A percentile compares a stretch with the other conserved stretches of the same genome.
phyloP scores from a whole-genome alignment of 495 filamentous ascomycete species.

The Rostrohypoxylon terebratum region DNA sequence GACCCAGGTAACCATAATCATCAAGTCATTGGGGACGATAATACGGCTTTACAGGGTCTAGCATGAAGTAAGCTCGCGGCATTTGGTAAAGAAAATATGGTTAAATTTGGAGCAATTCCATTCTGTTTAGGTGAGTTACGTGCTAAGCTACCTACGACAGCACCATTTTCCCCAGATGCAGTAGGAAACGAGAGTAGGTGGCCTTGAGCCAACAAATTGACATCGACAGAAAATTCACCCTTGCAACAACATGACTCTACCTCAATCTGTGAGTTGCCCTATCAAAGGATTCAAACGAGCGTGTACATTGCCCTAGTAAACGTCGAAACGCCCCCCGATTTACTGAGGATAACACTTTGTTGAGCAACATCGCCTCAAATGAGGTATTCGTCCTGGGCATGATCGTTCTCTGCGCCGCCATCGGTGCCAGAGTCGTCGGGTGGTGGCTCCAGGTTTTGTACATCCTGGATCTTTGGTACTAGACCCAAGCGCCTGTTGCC shows the following conservation, averaged over 20 bases:
- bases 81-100: constrained; percentile 11
- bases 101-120: constrained; percentile 30
- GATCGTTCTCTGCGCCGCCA: constrained; percentile 33
- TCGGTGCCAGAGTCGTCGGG: constrained; percentile 35
- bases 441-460: constrained; percentile 61
- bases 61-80: neutral
- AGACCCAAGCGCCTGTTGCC: constrained; percentile 77
- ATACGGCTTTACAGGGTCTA: neutral
- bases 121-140: constrained; percentile 26
- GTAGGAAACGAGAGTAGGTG: constrained; percentile 1
- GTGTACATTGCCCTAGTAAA: neutral
- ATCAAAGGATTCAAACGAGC: neutral
- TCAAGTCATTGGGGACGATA: neutral
- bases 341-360: constrained; percentile 12
- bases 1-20: neutral
- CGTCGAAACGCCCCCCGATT: neutral
- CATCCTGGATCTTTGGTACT: constrained; percentile 71
- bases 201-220: neutral
- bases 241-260: neutral
- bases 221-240: neutral
- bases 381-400: constrained; percentile 30
- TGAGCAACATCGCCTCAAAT: constrained; percentile 5
- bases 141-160: neutral
- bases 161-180: constrained; percentile 4
- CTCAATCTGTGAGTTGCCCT: constrained; percentile 1